Evolutionary conservation across 441 rosid genomes (phyloP).

Genomic region (Erysimum cheiri): DNA sequence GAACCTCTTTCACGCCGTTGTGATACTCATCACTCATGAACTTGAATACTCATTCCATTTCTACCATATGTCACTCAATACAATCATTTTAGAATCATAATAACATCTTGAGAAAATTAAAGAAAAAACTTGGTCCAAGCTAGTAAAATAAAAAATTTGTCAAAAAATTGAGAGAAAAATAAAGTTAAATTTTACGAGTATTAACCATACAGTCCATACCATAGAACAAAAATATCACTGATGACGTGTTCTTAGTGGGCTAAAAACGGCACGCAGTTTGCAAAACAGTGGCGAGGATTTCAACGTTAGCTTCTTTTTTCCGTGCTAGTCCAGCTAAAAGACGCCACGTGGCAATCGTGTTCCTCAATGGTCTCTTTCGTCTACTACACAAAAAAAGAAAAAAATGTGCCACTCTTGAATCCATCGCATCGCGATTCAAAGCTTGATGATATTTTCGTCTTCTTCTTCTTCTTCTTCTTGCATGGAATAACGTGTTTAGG

Average conservation of each 20-base stretch:
- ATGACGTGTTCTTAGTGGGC: conserved; percentile 26
- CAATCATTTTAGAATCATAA: conserved; percentile 9
- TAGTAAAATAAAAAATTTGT: not conserved
- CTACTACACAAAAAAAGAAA: not conserved
- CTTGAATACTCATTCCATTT: conserved; percentile 4
- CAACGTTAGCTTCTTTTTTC: conserved; percentile 35
- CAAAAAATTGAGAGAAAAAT: not conserved
- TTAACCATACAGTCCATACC: not conserved
- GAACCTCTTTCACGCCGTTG: conserved; percentile 3
- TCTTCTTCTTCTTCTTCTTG: conserved; percentile 20
- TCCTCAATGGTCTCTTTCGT: conserved; percentile 36
- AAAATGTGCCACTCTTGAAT: conserved; percentile 24
- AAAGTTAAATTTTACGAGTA: not conserved
- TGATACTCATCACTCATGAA: conserved; percentile 6
- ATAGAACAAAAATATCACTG: conserved; percentile 1
- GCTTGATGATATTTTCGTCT: conserved; percentile 26
- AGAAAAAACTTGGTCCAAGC: not conserved
- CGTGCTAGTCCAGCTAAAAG: conserved; percentile 31
- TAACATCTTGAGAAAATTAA: not conserved
- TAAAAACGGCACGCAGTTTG: conserved; percentile 41
- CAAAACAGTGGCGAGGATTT: conserved; percentile 5
- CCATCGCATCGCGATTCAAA: conserved; percentile 25
- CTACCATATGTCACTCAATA: not conserved
- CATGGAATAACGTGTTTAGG: conserved; percentile 32
- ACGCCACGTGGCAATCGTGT: conserved; percentile 42